Evolutionary conservation across 805 yeast genomes (phyloP).

Genomic region (Candida mattraensis): DNA sequence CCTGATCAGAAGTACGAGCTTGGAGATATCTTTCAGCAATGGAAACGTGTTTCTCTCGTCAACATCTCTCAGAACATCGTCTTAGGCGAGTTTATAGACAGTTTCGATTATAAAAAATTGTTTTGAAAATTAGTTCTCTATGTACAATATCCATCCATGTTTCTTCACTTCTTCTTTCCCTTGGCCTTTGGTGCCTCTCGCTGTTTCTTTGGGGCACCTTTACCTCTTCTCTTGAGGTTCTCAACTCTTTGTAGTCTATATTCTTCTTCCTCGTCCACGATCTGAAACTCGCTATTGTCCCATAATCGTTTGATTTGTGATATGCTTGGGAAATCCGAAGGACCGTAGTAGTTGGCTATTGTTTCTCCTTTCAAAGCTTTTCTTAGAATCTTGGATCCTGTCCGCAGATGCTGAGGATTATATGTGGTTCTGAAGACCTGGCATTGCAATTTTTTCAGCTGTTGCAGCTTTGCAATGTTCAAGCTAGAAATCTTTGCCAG

Average conservation of each 20-base stretch:
- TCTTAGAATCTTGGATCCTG: conserved; percentile 70
- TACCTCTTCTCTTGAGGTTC: conserved; percentile 78
- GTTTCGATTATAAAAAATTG: conserved; percentile 32
- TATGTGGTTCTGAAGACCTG: conserved; percentile 67
- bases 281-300: conserved; percentile 33
- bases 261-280: conserved; percentile 67
- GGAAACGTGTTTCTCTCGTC: conserved; percentile 26
- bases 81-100: conserved; percentile 30
- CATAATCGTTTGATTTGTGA: conserved; percentile 27
- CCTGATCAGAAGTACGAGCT: conserved; percentile 6
- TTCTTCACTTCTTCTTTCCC: conserved; percentile 37
- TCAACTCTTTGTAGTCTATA: conserved; percentile 66
- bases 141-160: conserved; percentile 7
- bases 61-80: conserved; percentile 23
- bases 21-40: conserved; percentile 23
- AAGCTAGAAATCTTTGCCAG: conserved; percentile 31
- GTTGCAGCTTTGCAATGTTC: conserved; percentile 46
- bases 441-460: conserved; percentile 60
- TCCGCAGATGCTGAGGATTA: conserved; percentile 65
- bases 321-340: conserved; percentile 66
- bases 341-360: conserved; percentile 72
- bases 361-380: conserved; percentile 72
- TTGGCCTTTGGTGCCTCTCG: conserved; percentile 44
- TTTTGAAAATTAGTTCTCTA: too few species aligned
- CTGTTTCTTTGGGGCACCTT: conserved; percentile 83